Conservation (phyloP, 352 stramenopile species). For the Pythium sukuiense region DNA sequence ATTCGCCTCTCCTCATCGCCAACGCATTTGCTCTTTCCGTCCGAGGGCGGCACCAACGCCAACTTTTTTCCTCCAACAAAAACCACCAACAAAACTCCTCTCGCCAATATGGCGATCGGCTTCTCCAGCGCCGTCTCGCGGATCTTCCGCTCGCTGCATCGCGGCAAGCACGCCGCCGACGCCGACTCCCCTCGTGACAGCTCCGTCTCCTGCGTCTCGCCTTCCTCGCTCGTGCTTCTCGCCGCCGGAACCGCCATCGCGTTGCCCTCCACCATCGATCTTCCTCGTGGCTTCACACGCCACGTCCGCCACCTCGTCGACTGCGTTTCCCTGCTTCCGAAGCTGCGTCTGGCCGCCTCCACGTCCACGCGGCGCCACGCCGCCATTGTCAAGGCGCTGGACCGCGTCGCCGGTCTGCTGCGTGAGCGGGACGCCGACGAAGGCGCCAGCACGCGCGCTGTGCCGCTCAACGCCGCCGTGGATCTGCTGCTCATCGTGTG, state of each 20-base stretch:
- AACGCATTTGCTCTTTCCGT: neutral
- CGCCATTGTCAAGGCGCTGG: conserved; percentile 26
- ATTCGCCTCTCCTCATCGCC: neutral
- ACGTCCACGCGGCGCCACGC: conserved; percentile 23
- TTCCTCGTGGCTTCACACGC: conserved; percentile 26
- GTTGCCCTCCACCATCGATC: conserved; percentile 7
- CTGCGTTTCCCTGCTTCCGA: conserved; percentile 21
- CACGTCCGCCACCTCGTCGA: conserved; percentile 31
- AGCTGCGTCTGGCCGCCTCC: conserved; percentile 9
- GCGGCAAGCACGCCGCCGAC: conserved; percentile 6
- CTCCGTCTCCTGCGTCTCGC: neutral
- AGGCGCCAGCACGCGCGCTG: conserved; percentile 11
- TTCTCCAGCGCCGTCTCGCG: conserved; percentile 26
- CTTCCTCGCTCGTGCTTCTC: conserved; percentile 9
- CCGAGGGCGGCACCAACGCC: neutral
- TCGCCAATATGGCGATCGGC: conserved; percentile 7
- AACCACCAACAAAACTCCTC: neutral
- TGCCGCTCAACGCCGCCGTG: conserved; percentile 37
- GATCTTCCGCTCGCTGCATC: conserved; percentile 25
- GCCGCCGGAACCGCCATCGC: neutral
- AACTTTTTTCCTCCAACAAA: neutral
- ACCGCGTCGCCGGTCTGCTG: conserved; percentile 22
- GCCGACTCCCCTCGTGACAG: neutral
- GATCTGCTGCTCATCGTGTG: conserved; percentile 61
- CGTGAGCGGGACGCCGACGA: conserved; percentile 18